These are phyloP conservation scores for Arachnopeziza araneosa DNA, from an alignment of 2,329 filamentous ascomycete species.

Conservation along the genomic window DNA sequence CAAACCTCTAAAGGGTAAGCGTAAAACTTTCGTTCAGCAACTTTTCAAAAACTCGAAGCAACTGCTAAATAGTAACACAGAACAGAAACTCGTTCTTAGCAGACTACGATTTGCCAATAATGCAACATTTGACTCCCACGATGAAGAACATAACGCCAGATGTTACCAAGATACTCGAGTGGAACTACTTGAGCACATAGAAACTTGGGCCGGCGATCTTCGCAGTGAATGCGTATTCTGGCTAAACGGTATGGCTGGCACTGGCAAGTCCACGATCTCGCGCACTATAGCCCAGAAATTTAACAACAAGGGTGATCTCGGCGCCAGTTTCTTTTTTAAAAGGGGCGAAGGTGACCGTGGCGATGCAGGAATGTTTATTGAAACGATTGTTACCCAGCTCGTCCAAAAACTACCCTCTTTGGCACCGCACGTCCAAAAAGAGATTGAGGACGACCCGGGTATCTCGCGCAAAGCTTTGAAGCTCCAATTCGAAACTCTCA, in stretches of 20 bases:
- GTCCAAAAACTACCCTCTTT: not conserved
- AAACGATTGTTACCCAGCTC: not conserved
- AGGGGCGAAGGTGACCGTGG: conserved; percentile 1
- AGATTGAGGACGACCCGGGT: not conserved
- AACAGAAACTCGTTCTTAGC: not conserved
- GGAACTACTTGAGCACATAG: not conserved
- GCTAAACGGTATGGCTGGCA: conserved; percentile 1
- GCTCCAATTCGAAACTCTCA: not conserved
- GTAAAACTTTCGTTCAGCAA: not conserved
- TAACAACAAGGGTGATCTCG: not conserved
- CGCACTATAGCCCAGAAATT: not conserved
- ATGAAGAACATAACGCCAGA: not conserved
- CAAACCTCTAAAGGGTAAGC: conserved; percentile 2
- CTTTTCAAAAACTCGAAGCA: not conserved
- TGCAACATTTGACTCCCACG: not conserved
- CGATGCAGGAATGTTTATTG: not conserved
- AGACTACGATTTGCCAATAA: not conserved
- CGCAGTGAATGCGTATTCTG: conserved; percentile 1
- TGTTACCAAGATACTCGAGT: not conserved
- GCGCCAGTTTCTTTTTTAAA: conserved; percentile 1
- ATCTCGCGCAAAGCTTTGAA: not conserved
- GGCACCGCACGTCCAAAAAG: not conserved
- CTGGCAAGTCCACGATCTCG: conserved; percentile 1
- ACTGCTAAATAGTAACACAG: not conserved
- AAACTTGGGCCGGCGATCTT: not conserved